These are phyloP conservation scores for Skeletonema potamos DNA, from an alignment of 108 stramenopile species.

Conservation along the genomic window DNA sequence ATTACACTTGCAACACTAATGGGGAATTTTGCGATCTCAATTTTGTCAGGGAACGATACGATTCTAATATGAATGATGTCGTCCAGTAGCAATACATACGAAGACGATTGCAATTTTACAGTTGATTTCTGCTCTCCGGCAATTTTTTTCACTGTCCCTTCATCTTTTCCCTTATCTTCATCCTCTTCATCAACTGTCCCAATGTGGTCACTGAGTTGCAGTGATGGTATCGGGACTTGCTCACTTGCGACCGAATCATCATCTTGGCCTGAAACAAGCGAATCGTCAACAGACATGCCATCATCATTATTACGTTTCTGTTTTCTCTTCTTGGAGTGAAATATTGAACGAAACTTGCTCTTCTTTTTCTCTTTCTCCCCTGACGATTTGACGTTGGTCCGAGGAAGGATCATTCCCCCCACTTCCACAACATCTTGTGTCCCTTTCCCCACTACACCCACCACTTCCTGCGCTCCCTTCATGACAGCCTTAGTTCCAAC, in stretches of 20 bases:
- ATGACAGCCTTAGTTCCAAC: slow-evolving; percentile 6
- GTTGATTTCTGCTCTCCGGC: too few relatives aligned
- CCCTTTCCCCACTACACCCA: background rate
- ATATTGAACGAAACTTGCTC: background rate
- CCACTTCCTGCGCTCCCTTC: slow-evolving; percentile 3
- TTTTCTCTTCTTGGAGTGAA: slow-evolving; percentile 3
- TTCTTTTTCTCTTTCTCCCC: slow-evolving; percentile 5
- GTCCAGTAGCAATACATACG: slow-evolving; percentile 36
- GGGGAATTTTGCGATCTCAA: slow-evolving; percentile 40
- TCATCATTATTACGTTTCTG: slow-evolving; percentile 1
- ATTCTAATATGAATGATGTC: slow-evolving; percentile 41
- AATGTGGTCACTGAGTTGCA: background rate
- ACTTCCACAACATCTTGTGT: slow-evolving; percentile 4
- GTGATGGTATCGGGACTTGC: background rate
- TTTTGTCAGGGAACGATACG: slow-evolving; percentile 36
- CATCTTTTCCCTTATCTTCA: slow-evolving; percentile 1
- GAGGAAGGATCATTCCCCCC: slow-evolving; percentile 4
- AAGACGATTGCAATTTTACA: slow-evolving; percentile 17
- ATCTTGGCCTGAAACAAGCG: background rate
- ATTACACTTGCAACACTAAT: slow-evolving; percentile 45
- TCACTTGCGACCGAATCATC: slow-evolving; percentile 23
- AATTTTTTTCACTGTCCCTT: background rate
- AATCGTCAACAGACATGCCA: slow-evolving; percentile 3
- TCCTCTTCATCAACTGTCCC: slow-evolving; percentile 13
- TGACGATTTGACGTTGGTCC: background rate